phyloP scores from a whole-genome alignment of 257 asterid species.

The Scutellaria minor region DNA sequence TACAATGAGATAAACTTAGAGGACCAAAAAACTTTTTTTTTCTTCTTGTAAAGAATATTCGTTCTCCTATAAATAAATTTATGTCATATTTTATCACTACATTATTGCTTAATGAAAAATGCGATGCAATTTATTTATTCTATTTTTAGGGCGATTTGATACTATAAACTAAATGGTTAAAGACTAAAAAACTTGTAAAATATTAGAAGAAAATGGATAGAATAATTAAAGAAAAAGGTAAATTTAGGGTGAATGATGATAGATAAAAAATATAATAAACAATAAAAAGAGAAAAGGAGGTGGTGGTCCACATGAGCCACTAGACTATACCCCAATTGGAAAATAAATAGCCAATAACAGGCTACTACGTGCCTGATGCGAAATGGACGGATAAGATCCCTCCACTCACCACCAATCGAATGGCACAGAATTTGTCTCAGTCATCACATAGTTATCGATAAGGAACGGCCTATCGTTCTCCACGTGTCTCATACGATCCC shows the following conservation, averaged over 20 bases:
- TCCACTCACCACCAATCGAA: constrained; percentile 53
- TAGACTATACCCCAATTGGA: constrained; percentile 33
- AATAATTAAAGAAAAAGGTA: constrained; percentile 21
- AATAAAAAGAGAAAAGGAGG: background rate
- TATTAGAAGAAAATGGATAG: constrained; percentile 15
- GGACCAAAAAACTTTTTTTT: too few species aligned
- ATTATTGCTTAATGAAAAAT: too few species aligned
- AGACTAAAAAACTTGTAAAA: background rate
- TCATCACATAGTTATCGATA: constrained; percentile 50
- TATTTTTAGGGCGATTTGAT: too few species aligned
- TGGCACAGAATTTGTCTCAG: constrained; percentile 36
- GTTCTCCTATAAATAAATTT: too few species aligned
- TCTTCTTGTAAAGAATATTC: too few species aligned
- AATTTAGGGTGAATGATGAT: background rate
- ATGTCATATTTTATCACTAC: too few species aligned
- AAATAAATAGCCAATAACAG: constrained; percentile 30
- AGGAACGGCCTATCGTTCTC: constrained; percentile 50
- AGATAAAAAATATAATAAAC: background rate
- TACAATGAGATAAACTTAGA: too few species aligned
- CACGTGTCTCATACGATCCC: constrained; percentile 56
- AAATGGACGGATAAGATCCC: constrained; percentile 47
- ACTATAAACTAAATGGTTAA: constrained; percentile 2
- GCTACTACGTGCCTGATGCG: constrained; percentile 52
- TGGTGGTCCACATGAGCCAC: constrained; percentile 41
- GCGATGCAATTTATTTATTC: too few species aligned